phyloP scores from a whole-genome alignment of 257 asterid species.

The Jasminum sambac region DNA sequence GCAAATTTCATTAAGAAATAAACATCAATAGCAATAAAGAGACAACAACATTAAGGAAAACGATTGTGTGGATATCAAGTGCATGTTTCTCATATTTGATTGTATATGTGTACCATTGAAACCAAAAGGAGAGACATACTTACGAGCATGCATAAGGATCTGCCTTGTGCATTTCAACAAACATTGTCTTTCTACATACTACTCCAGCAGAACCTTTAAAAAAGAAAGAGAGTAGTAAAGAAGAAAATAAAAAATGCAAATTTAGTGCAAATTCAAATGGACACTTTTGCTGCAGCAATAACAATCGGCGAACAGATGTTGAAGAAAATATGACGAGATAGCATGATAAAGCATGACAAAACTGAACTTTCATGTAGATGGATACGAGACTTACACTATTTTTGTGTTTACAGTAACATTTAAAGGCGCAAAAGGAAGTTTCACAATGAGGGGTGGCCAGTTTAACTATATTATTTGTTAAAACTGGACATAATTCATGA shows the following conservation, averaged over 20 bases:
- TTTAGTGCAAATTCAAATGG: background rate
- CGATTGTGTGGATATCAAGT: slow-evolving; percentile 5
- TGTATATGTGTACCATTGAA: slow-evolving; percentile 12
- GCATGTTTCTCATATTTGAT: slow-evolving; percentile 9
- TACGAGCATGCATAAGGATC: slow-evolving; percentile 75
- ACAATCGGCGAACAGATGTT: too few species aligned
- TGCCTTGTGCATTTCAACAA: slow-evolving; percentile 87
- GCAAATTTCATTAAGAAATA: background rate
- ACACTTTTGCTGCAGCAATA: background rate
- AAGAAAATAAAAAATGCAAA: slow-evolving; percentile 9
- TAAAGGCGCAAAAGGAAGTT: background rate
- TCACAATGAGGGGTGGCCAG: background rate
- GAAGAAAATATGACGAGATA: background rate
- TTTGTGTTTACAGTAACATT: background rate
- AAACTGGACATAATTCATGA: background rate
- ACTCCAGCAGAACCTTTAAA: slow-evolving; percentile 71
- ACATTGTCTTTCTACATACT: slow-evolving; percentile 81
- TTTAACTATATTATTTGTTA: slow-evolving; percentile 5
- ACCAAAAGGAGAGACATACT: slow-evolving; percentile 36
- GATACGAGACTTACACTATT: background rate
- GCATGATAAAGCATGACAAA: background rate
- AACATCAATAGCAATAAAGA: background rate
- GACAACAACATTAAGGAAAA: background rate
- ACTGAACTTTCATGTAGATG: background rate
- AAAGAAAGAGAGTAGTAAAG: slow-evolving; percentile 20